A percentile compares a stretch with the other conserved stretches of the same genome.
Evolutionary conservation across 2,329 filamentous ascomycete genomes (phyloP).

Genomic region (Neonectria magnoliae): DNA sequence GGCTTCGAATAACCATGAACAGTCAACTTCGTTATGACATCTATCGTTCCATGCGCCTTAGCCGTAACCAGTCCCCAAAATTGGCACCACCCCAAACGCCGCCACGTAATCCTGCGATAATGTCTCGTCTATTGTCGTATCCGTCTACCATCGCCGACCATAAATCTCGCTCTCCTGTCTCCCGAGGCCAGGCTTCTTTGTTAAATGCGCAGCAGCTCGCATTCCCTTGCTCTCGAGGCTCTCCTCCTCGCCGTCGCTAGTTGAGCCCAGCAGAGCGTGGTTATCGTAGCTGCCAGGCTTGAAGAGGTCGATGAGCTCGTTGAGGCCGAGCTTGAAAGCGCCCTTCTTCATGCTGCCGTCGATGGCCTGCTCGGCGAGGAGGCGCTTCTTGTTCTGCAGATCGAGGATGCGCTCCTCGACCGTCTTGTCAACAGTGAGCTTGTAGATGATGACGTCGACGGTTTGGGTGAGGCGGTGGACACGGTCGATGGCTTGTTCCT

Average conservation of each 20-base stretch:
- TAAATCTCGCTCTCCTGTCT: conserved; percentile 53
- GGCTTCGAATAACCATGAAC: no score
- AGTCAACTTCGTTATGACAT: no score
- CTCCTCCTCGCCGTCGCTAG: conserved; percentile 31
- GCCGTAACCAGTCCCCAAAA: no score
- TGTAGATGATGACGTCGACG: conserved; percentile 93
- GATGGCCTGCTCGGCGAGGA: conserved; percentile 90
- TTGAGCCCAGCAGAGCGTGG: conserved; percentile 29
- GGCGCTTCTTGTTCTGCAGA: conserved; percentile 91
- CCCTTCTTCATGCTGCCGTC: conserved; percentile 80
- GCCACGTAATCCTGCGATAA: not conserved
- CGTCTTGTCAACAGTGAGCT: conserved; percentile 84
- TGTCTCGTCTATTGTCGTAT: conserved; percentile 7
- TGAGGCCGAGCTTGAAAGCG: conserved; percentile 85
- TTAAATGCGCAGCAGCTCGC: conserved; percentile 38
- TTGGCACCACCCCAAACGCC: no score
- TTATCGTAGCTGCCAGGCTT: conserved; percentile 63
- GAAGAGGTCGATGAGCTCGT: conserved; percentile 94
- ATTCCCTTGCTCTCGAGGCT: conserved; percentile 27
- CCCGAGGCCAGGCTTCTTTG: conserved; percentile 38
- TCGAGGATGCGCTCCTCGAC: conserved; percentile 96
- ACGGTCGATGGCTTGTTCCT: conserved; percentile 98
- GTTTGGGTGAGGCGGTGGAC: conserved; percentile 99
- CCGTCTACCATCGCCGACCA: conserved; percentile 52
- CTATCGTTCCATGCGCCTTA: no score